Base-by-base conservation (phyloP, 225 moss, liverwort and hornwort genomes). In the Asterella californica region DNA sequence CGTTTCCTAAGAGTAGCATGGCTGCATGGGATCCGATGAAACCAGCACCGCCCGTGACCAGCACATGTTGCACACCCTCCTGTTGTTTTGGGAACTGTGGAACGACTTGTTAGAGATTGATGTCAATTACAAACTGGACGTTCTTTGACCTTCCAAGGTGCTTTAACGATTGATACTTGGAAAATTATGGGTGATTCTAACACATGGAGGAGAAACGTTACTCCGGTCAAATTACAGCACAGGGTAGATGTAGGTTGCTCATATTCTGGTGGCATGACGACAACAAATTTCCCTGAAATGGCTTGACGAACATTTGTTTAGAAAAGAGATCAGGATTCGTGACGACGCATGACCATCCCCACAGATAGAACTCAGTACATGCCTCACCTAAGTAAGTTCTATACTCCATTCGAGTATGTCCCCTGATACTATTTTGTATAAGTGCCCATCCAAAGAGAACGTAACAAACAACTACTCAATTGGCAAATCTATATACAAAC, bases 31-130 rank as follows among this genome's bases (percentile, higher is more conserved):
- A 96, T 79, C 96, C 96, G 76, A 96, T 91, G 82, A 86, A 96
- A 55, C 96, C 96, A 75, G 96, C 96, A 72, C 96, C 96, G 52
- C 96, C 96, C 59, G 96, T 96, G 79, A 96, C 94, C 78, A 96
- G 72, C 68, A 96, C 94, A 75, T 96, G 96, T 62, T 90, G 90
- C 83, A 93, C 82, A 71, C 87, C 92, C 69, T 92, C 92, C 50
- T 89, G 87, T 37, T 69, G 91, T 66, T 82, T 81, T 22, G 93
- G 90, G 67, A 93, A 95, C 95, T 93, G 90, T 85, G 70, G 24
- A 70, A 70, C 0, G 17, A 67, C 22, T 70, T 21, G 37, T 46
- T 61, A 61, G 61, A 25, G 22, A 6, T 9, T 27, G 61, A 25
- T 11, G 27, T 61, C n/a, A 61, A 0, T 25, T 27, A 27, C 61